Conservation (phyloP, 495 filamentous ascomycete genomes). For the Echria macrotheca region DNA sequence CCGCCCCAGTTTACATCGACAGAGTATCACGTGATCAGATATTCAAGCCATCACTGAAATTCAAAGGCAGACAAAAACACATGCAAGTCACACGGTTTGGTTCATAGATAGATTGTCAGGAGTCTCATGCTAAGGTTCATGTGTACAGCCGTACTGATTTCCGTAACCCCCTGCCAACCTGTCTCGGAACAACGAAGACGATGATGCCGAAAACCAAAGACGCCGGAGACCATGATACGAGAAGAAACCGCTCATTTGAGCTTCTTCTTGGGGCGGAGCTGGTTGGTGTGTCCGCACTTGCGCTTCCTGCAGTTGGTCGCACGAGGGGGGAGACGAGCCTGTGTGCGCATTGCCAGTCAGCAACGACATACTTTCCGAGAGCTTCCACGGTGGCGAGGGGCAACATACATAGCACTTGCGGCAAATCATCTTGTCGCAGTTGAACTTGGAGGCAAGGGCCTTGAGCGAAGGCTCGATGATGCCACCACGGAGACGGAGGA, state of each 20-base stretch:
- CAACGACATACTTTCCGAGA: background rate
- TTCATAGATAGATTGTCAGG: conserved; percentile 19
- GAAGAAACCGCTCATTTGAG: conserved; percentile 68
- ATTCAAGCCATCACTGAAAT: background rate
- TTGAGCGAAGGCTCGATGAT: conserved; percentile 99
- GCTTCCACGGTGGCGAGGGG: too few species aligned
- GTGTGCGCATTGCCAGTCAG: conserved; percentile 14
- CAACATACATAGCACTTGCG: conserved; percentile 95
- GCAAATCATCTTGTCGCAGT: conserved; percentile 99
- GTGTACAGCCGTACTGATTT: conserved; percentile 22
- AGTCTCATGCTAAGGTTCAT: conserved; percentile 30
- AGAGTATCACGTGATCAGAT: conserved; percentile 4
- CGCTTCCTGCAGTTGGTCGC: conserved; percentile 99
- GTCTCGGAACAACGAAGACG: conserved; percentile 25
- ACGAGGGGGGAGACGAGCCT: conserved; percentile 94
- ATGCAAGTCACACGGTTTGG: too few species aligned
- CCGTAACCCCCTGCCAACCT: conserved; percentile 22
- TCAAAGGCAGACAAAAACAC: too few species aligned
- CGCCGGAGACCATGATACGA: conserved; percentile 36
- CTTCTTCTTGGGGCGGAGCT: conserved; percentile 99
- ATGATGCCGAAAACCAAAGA: conserved; percentile 34
- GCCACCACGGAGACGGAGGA: conserved; percentile 98
- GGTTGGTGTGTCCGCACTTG: conserved; percentile 99
- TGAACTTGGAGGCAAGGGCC: conserved; percentile 97
- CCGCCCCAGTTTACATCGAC: background rate